Evolutionary conservation across 2,329 filamentous ascomycete genomes (phyloP), one percentile per base, ranked within the genome.

Genomic region (Clarireedia monteithiana): DNA sequence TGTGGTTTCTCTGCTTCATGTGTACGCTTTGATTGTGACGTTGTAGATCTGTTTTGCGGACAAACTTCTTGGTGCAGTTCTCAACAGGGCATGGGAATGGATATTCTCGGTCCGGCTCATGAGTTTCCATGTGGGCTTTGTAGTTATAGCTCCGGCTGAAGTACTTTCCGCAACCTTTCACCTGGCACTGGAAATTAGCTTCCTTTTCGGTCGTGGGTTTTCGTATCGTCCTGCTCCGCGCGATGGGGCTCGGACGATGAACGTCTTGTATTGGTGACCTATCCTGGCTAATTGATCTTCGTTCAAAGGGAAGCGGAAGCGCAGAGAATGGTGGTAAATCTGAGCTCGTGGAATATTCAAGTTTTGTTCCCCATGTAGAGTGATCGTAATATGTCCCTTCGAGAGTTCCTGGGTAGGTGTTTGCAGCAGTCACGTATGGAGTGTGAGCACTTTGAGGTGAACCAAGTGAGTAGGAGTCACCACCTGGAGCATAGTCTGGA

Each of bases 91-190:
- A 95, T 1, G 78, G 76, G 65, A 89, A 86, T 0, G 85, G 83
- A 64, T 88, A 88, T 64, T 82, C 81, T 56, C 86, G 79, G 58
- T 81, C 79, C 14, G 88, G 83, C 66, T 94, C 84, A 67, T 96
- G 91, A 1, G 85, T 91, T 66, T 91, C 86, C 78, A 91, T 80
- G 69, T 95, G 91, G 30, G 89, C 87, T 66, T 88, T 91, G 73
- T 85, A 89, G 72, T 95, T 95, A 74, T 92, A 95, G 65, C 83
- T 86, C 59, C 91, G 78, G 62, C 88, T 89, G 69, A 95, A 95
- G 15, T 86, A 79, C 69, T 86, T 89, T 6, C 85, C 84, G 67
- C 91, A 96, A 2, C 84, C 77, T 57, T 83, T 78, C 38, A 83
- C 75, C 54, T 77, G 75, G 67, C 91, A 95, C 60, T 81, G 77